These are phyloP conservation scores for Alternaria sp. DNA, from an alignment of 2,329 filamentous ascomycete species.

Conservation along the genomic window DNA sequence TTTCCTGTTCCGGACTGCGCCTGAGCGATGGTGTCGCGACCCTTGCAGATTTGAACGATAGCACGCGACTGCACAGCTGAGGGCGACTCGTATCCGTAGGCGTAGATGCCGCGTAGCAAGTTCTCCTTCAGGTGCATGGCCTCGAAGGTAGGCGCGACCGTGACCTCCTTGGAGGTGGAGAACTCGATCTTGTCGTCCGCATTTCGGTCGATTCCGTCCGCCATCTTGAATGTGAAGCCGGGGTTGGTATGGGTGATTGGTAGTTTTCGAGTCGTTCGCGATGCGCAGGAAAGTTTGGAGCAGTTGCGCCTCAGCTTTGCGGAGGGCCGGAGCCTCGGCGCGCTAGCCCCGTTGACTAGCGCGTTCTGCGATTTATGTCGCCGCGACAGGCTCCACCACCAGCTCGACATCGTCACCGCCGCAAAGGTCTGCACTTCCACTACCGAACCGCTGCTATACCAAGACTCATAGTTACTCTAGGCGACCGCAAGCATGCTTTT, in stretches of 20 bases:
- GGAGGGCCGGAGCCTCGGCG: conserved; percentile 22
- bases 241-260: background rate
- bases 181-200: conserved; percentile 98
- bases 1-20: conserved; percentile 97
- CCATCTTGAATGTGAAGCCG: conserved; percentile 66
- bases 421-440: conserved; percentile 30
- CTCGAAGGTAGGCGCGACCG: conserved; percentile 78
- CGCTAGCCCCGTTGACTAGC: conserved; percentile 18
- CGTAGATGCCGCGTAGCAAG: conserved; percentile 94
- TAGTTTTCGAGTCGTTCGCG: conserved; percentile 9
- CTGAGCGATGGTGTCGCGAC: conserved; percentile 97
- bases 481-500: conserved; percentile 68
- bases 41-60: conserved; percentile 99
- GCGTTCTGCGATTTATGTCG: conserved; percentile 22
- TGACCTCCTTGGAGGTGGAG: conserved; percentile 96
- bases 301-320: conserved; percentile 18
- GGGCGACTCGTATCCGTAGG: conserved; percentile 97
- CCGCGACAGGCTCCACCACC: conserved; percentile 18
- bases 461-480: conserved; percentile 25
- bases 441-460: conserved; percentile 13
- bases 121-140: conserved; percentile 96
- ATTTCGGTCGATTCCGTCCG: conserved; percentile 90
- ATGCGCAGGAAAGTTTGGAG: conserved; percentile 33
- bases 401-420: conserved; percentile 21
- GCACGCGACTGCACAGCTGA: conserved; percentile 97